Base-by-base conservation (phyloP, 345 rosid genomes). In the Citrus hindsii region DNA sequence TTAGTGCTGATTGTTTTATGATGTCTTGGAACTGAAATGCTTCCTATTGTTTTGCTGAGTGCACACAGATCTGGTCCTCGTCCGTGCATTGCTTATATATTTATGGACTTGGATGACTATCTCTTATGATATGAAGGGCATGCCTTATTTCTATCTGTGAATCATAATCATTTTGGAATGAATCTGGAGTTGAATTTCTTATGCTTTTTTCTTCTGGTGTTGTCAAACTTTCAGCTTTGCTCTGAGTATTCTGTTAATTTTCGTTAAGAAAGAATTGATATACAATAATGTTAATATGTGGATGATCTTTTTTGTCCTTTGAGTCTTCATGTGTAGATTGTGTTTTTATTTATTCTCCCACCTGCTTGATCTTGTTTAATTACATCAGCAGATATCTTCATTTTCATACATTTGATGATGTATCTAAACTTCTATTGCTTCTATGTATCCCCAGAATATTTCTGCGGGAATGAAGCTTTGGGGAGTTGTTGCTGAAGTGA, bases 401-500 rank as follows among this genome's bases (percentile, higher is more conserved):
- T 58, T 70, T 14, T 79, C 71, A 74, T 32, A 66, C 32, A 75
- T 70, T 69, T 84, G 63, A 67, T 35, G 55, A 67, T 19, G 55
- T 37, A 6, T 60, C 40, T 27, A 58, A 67, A 76, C 55, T 65
- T 67, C 38, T 82, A 51, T 22, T 80, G 81, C 25, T n/a, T 71
- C 7, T 81, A 9, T 56, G 19, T 71, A 19, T 84, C 37, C 67
- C 35, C 87, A 96, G 99, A 96, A 96, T 87, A 89, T 96, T 73
- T 84, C 90, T 78, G 91, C 93, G 9, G 98, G 97, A 83, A 92
- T 96, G 99, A 96, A 91, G 89, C 93, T 96, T 37, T 92, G 89
- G 91, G 99, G 99, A 82, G 92, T 96, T 83, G 86, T 96, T 82
- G 81, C 91, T 62, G 99, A 96, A 89, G 93, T 96, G 74, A 94